Percentiles rank a stretch among this genome's conserved stretches.
These are phyloP conservation scores for Leccinum rimulosum DNA, from an alignment of 768 basidiomycete species.

Conservation along the genomic window DNA sequence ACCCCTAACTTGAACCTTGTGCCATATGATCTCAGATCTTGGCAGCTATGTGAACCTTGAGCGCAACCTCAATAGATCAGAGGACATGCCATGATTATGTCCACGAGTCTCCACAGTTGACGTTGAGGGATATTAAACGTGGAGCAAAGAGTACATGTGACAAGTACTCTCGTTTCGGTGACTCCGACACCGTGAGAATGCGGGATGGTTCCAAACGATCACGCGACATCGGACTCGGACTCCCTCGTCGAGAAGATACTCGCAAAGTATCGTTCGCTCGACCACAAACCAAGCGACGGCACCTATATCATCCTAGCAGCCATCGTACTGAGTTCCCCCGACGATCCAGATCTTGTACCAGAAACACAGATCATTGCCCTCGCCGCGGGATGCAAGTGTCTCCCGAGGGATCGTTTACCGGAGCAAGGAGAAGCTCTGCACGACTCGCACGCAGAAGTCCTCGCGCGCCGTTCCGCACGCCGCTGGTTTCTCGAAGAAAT, in stretches of 20 bases:
- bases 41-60: not conserved
- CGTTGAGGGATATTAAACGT: not conserved
- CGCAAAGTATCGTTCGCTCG: slow-evolving; percentile 42
- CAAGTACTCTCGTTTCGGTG: not conserved
- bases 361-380: slow-evolving; percentile 59
- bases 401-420: slow-evolving; percentile 63
- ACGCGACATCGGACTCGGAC: slow-evolving; percentile 8
- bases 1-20: not conserved
- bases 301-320: slow-evolving; percentile 66
- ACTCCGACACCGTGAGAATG: not conserved
- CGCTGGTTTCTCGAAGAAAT: slow-evolving; percentile 82
- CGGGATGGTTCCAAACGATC: slow-evolving; percentile 8
- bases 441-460: slow-evolving; percentile 89
- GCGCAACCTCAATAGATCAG: not conserved
- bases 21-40: not conserved
- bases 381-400: slow-evolving; percentile 83
- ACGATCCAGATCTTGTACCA: slow-evolving; percentile 16
- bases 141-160: too few relatives aligned
- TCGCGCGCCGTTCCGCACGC: slow-evolving; percentile 77
- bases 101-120: not conserved
- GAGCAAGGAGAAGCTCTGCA: slow-evolving; percentile 74
- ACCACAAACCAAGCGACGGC: slow-evolving; percentile 48
- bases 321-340: slow-evolving; percentile 44
- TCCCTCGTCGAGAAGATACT: slow-evolving; percentile 41
- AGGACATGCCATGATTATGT: not conserved